Percentiles rank a stretch among this genome's conserved stretches.
These are phyloP conservation scores for Saccharata proteae DNA, from an alignment of 2,329 filamentous ascomycete genomes.

Conservation along the genomic window DNA sequence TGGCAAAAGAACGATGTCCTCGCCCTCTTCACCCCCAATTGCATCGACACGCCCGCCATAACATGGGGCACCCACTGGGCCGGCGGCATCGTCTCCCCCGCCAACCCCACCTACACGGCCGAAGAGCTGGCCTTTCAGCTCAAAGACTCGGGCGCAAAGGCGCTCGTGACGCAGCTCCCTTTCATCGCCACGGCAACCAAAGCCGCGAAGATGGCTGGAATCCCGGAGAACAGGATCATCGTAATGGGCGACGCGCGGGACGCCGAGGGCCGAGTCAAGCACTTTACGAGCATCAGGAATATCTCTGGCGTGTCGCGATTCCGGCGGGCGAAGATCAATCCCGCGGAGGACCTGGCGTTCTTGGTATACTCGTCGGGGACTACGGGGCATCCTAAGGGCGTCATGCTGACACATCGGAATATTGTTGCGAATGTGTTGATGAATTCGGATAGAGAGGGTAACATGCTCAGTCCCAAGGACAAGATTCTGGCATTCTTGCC, in stretches of 20 bases:
- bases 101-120: conserved; percentile 76
- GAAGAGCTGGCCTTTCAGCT: conserved; percentile 80
- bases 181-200: conserved; percentile 52
- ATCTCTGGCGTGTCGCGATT: conserved; percentile 47
- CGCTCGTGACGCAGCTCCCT: conserved; percentile 59
- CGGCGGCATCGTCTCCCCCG: conserved; percentile 70
- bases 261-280: conserved; percentile 46
- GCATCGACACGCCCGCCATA: conserved; percentile 66
- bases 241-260: conserved; percentile 61
- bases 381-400: conserved; percentile 83
- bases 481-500: conserved; percentile 68
- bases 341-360: conserved; percentile 65
- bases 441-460: conserved; percentile 24
- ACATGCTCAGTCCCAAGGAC: conserved; percentile 51
- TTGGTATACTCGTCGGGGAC: conserved; percentile 84
- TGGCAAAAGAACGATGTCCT: conserved; percentile 80
- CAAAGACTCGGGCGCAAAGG: conserved; percentile 62
- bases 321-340: conserved; percentile 49
- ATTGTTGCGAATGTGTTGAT: conserved; percentile 58
- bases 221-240: conserved; percentile 60
- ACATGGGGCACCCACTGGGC: conserved; percentile 76
- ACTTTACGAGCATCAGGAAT: conserved; percentile 61
- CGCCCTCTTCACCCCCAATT: conserved; percentile 73
- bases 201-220: conserved; percentile 57
- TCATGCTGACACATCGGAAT: conserved; percentile 74